Evolutionary conservation across 257 asterid species (phyloP), one percentile per base, ranked within the genome.

Genomic region (Nicotiana benthamiana): DNA sequence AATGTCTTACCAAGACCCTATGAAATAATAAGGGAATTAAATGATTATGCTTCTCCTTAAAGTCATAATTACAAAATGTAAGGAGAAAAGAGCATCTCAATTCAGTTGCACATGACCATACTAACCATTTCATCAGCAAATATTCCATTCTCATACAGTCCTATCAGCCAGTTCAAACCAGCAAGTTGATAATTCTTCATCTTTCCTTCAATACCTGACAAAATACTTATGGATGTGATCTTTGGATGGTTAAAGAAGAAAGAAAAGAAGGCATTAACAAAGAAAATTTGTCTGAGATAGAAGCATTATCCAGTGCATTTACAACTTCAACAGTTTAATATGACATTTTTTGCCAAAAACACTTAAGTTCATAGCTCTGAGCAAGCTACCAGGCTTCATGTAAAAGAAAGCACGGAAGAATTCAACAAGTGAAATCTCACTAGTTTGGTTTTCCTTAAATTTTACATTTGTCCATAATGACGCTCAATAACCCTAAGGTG

Each of bases 141-240:
- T 36, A 96, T 96, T 80, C 99, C 99, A 89, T 96, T 96, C 88
- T 96, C 99, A 87, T 96, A 96, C 84, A 96, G 88, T 61, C 99
- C 85, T 84, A 96, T 96, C 79, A 96, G 85, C 99, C 99, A 96
- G 84, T 96, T 96, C 81, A 96, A 85, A 65, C 99, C 98, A 90
- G 99, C 99, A 79, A 96, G 94, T 82, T 96, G 99, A 89, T 96
- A 96, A 86, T 96, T 98, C 87, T 98, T 91, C 99, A 96, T 96
- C 94, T 96, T 96, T 62, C 99, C 99, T 80, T 96, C 97, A 84
- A 96, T 96, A 82, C 99, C 99, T 96, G 90, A 74, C 79, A 74
- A 48, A 48, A n/a, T 48, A 74, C 26, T 74, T 15, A 26, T 74
- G 40, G 24, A 48, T 74, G 79, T 74, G 43, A 74, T 48, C 27